These are phyloP conservation scores for Penicillium coffeae DNA, from an alignment of 495 filamentous ascomycete genomes.

Conservation along the genomic window DNA sequence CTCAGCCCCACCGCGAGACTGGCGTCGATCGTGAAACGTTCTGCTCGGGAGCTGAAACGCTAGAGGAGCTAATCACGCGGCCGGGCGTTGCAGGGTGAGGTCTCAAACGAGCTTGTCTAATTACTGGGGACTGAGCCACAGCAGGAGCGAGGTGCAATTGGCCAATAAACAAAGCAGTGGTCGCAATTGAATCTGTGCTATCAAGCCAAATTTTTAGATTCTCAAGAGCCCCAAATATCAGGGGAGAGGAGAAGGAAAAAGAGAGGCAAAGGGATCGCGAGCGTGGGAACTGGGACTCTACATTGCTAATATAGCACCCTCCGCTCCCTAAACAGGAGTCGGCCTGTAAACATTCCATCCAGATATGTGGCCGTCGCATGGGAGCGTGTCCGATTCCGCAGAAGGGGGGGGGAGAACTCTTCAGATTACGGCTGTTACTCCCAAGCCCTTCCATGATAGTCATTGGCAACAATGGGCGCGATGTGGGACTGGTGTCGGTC, in stretches of 20 bases:
- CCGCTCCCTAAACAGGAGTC: slow-evolving; percentile 14
- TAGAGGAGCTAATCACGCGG: slow-evolving; percentile 15
- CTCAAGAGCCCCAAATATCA: background rate
- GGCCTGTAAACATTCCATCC: slow-evolving; percentile 24
- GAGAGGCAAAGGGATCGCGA: background rate
- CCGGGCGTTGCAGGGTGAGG: slow-evolving; percentile 21
- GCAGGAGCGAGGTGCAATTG: slow-evolving; percentile 1
- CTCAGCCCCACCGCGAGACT: slow-evolving; percentile 5
- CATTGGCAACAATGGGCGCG: background rate
- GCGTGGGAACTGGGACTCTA: slow-evolving; percentile 2
- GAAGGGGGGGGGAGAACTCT: background rate
- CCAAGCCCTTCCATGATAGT: background rate
- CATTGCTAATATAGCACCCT: slow-evolving; percentile 14
- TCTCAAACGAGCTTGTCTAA: slow-evolving; percentile 2
- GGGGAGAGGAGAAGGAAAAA: background rate
- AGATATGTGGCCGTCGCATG: slow-evolving; percentile 18
- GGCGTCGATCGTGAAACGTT: slow-evolving; percentile 30
- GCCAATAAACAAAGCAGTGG: background rate
- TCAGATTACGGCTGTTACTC: background rate
- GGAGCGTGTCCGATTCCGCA: slow-evolving; percentile 1
- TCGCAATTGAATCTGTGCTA: background rate
- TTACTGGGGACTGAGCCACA: slow-evolving; percentile 1
- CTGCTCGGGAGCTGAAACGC: slow-evolving; percentile 32
- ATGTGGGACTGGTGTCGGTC: slow-evolving; percentile 3
- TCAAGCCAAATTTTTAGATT: background rate